Conservation (phyloP, 805 yeast species). For the Candida dajiaensis region DNA sequence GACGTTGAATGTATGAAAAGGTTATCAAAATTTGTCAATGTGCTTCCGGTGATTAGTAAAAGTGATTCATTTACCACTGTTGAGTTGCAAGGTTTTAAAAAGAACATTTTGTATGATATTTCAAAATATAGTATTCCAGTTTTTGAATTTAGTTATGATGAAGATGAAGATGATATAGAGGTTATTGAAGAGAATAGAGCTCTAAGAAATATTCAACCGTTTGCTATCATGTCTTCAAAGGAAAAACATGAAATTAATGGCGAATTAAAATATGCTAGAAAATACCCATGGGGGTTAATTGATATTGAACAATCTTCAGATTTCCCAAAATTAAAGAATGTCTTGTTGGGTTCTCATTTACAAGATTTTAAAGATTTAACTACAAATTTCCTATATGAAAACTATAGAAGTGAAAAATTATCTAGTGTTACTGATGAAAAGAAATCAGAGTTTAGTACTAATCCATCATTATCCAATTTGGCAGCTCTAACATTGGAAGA, state of each 20-base stretch:
- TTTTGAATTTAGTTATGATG: conserved; percentile 66
- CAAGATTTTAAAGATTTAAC: conserved; percentile 79
- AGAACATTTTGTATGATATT: conserved; percentile 55
- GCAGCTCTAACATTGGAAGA: conserved; percentile 37
- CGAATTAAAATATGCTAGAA: conserved; percentile 47
- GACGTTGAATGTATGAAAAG: conserved; percentile 69
- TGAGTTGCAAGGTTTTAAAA: conserved; percentile 56
- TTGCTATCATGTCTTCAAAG: conserved; percentile 66
- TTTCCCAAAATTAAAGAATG: conserved; percentile 54
- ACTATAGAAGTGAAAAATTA: conserved; percentile 72
- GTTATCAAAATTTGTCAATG: conserved; percentile 65
- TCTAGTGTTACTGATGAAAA: conserved; percentile 43
- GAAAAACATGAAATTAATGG: conserved; percentile 48
- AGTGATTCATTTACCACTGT: conserved; percentile 64
- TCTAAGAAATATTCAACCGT: conserved; percentile 64
- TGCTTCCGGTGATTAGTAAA: conserved; percentile 63
- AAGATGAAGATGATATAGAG: conserved; percentile 67
- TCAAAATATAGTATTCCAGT: conserved; percentile 66
- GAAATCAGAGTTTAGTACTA: conserved; percentile 13
- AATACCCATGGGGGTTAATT: conserved; percentile 72
- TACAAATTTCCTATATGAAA: conserved; percentile 69
- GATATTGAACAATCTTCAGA: conserved; percentile 48
- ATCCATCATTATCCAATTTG: conserved; percentile 58
- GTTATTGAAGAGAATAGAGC: conserved; percentile 62
- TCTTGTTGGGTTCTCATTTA: conserved; percentile 75